Percentiles rank a stretch among this genome's conserved stretches.
Conservation (phyloP, 148 eudicot genomes). For the Dysphania ambrosioides region DNA sequence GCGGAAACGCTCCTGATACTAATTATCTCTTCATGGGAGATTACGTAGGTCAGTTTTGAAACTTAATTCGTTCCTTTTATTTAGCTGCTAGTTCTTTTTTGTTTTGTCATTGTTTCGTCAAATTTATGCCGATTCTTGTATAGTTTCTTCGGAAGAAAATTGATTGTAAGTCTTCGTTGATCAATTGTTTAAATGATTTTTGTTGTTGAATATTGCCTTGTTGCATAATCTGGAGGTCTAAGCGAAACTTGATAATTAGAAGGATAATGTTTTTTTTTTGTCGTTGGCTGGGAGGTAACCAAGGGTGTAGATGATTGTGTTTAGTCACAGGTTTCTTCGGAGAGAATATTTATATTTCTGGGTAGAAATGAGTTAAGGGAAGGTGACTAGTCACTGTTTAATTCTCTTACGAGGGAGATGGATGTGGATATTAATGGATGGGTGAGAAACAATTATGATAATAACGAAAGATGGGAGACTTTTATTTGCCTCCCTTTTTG, state of each 20-base stretch:
- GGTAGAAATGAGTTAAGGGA: not conserved
- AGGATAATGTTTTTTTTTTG: not conserved
- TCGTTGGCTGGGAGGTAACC: not conserved
- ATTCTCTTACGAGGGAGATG: too few relatives aligned
- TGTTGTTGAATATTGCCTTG: not conserved
- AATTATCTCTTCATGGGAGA: conserved; percentile 95
- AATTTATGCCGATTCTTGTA: not conserved
- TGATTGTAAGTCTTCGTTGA: too few relatives aligned
- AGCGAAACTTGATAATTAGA: not conserved
- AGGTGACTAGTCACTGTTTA: too few relatives aligned
- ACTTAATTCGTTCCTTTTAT: not conserved
- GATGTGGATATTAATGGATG: too few relatives aligned
- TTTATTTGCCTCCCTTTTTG: too few relatives aligned
- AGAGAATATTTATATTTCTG: too few relatives aligned
- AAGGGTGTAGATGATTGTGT: not conserved
- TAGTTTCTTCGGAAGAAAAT: too few relatives aligned
- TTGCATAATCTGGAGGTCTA: not conserved
- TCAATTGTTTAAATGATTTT: not conserved
- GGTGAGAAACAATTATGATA: too few relatives aligned
- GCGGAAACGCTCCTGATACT: conserved; percentile 86
- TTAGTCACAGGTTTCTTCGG: not conserved
- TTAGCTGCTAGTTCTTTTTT: not conserved
- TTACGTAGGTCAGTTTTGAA: conserved; percentile 67
- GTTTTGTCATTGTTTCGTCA: not conserved
- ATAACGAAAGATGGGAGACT: too few relatives aligned